Evolutionary conservation across 2,329 filamentous ascomycete species (phyloP).

Genomic region (Emergomyces africanus): DNA sequence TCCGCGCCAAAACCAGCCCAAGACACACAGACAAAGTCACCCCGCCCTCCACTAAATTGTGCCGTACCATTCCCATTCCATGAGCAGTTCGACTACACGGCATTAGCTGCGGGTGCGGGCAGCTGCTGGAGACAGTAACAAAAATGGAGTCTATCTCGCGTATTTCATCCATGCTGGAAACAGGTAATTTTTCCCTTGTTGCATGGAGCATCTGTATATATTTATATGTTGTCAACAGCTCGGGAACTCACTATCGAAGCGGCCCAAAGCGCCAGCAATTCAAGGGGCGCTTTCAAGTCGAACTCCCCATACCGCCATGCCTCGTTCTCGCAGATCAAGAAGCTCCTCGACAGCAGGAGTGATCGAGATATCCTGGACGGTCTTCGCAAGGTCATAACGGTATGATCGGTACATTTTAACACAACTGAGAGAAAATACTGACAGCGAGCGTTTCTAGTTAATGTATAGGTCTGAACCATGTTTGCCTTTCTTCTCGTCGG

Average conservation of each 20-base stretch:
- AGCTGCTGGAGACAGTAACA: not conserved
- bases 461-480: conserved; percentile 88
- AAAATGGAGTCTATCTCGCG: conserved; percentile 90
- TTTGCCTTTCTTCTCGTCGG: conserved; percentile 86
- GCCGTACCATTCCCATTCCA: not conserved
- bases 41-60: not conserved
- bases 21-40: not conserved
- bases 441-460: conserved; percentile 47
- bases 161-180: conserved; percentile 89
- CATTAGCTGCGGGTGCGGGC: not conserved
- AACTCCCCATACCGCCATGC: conserved; percentile 51
- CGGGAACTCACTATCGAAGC: conserved; percentile 96
- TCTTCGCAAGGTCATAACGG: conserved; percentile 73
- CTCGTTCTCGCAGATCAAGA: conserved; percentile 78
- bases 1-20: not conserved
- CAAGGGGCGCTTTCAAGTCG: conserved; percentile 34
- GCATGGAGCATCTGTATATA: not conserved
- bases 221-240: conserved; percentile 42
- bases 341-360: conserved; percentile 83
- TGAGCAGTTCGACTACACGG: not conserved
- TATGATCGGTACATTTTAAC: conserved; percentile 29
- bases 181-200: conserved; percentile 44
- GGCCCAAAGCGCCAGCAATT: conserved; percentile 66
- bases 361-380: conserved; percentile 91
- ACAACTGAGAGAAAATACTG: conserved; percentile 1